phyloP scores from a whole-genome alignment of 2,329 filamentous ascomycete species.

The Aureobasidium sp. region DNA sequence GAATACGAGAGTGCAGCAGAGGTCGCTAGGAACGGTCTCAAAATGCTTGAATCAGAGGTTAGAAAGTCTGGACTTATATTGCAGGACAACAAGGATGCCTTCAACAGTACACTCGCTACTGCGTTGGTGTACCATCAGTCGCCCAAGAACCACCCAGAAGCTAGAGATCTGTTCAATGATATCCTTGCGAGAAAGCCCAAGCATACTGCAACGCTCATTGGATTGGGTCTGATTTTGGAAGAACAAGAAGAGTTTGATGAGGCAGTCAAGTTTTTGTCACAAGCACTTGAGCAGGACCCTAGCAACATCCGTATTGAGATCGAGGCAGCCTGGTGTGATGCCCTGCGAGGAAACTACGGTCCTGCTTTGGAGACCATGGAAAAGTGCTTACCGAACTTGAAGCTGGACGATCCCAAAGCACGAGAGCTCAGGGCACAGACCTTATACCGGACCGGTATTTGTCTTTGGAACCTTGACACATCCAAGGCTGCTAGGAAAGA shows the following conservation, averaged over 20 bases:
- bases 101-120: conserved; percentile 75
- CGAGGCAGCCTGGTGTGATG: conserved; percentile 89
- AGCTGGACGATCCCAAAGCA: conserved; percentile 52
- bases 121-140: conserved; percentile 84
- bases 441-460: conserved; percentile 79
- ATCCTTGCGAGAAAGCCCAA: conserved; percentile 69
- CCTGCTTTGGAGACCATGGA: conserved; percentile 64
- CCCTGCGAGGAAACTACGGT: conserved; percentile 69
- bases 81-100: conserved; percentile 62
- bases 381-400: conserved; percentile 58
- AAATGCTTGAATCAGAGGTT: conserved; percentile 53
- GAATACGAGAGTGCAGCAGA: conserved; percentile 80
- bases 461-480: conserved; percentile 75
- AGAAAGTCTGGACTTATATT: conserved; percentile 63
- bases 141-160: conserved; percentile 82
- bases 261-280: conserved; percentile 71
- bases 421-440: conserved; percentile 75
- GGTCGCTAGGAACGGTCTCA: conserved; percentile 66
- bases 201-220: conserved; percentile 76
- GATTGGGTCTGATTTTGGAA: conserved; percentile 84
- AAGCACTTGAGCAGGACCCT: conserved; percentile 66
- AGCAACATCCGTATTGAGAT: conserved; percentile 71
- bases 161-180: conserved; percentile 75
- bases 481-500: conserved; percentile 69
- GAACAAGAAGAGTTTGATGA: conserved; percentile 84